phyloP scores from a whole-genome alignment of 441 rosid species.

The Erysimum cheiri region DNA sequence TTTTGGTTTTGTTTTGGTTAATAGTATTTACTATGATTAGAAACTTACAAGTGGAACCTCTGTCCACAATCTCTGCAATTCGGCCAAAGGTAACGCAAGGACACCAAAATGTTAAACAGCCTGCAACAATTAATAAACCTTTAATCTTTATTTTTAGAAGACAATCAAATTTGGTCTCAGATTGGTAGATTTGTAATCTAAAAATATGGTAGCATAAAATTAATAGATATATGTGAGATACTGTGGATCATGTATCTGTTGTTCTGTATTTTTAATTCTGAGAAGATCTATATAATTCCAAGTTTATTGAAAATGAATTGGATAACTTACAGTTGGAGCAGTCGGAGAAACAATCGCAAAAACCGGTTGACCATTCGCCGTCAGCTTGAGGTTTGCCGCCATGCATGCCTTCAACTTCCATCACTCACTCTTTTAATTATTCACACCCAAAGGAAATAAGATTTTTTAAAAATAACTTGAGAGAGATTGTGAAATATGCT shows the following conservation, averaged over 20 bases:
- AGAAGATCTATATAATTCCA: not conserved
- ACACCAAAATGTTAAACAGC: slow-evolving; percentile 39
- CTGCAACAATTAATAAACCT: slow-evolving; percentile 16
- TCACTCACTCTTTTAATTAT: slow-evolving; percentile 8
- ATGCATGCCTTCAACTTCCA: slow-evolving; percentile 15
- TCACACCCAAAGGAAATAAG: not conserved
- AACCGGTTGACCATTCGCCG: slow-evolving; percentile 41
- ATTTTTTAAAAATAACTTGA: not conserved
- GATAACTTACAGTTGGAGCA: slow-evolving; percentile 33
- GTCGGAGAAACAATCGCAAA: slow-evolving; percentile 45
- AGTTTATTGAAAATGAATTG: not conserved
- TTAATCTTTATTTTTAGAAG: not conserved
- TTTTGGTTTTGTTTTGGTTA: not conserved
- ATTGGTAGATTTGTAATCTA: not conserved
- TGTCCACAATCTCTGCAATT: slow-evolving; percentile 36
- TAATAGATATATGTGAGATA: not conserved
- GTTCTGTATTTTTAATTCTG: not conserved
- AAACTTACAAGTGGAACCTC: slow-evolving; percentile 26
- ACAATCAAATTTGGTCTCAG: not conserved
- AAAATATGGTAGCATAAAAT: not conserved
- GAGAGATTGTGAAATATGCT: not conserved
- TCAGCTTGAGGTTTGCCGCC: slow-evolving; percentile 22
- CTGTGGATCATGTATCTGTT: not conserved
- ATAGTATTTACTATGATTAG: not conserved
- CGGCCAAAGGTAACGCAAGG: slow-evolving; percentile 35